Evolutionary conservation across 169 alveolate species (phyloP).

Genomic region (Theileria annulata): DNA sequence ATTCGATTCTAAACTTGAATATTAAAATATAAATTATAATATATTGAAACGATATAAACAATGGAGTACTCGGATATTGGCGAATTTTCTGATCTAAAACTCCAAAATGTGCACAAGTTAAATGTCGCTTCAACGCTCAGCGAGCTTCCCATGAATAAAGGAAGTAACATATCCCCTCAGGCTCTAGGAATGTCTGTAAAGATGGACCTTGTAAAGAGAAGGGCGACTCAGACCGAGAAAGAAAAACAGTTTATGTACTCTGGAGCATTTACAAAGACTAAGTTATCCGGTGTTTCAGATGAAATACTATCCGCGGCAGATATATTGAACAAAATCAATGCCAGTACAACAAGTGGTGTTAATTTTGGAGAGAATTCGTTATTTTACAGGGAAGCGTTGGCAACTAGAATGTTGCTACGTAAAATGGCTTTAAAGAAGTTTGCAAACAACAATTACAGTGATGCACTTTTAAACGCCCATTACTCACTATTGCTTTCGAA

Average conservation of each 20-base stretch:
- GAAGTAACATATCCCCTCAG: slow-evolving; percentile 59
- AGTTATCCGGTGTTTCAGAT: slow-evolving; percentile 27
- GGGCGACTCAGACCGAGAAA: slow-evolving; percentile 53
- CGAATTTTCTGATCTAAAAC: slow-evolving; percentile 29
- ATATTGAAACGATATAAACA: not conserved
- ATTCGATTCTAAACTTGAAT: not conserved
- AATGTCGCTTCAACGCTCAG: slow-evolving; percentile 42
- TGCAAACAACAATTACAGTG: slow-evolving; percentile 54
- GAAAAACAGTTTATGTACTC: slow-evolving; percentile 55
- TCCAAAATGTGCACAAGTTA: slow-evolving; percentile 34
- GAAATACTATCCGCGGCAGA: slow-evolving; percentile 53
- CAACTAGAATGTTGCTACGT: slow-evolving; percentile 63
- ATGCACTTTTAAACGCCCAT: slow-evolving; percentile 62
- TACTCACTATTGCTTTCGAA: slow-evolving; percentile 62
- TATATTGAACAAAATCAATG: slow-evolving; percentile 51
- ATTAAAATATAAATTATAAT: not conserved
- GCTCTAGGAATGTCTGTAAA: slow-evolving; percentile 66
- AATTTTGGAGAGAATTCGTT: not conserved
- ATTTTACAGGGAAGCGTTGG: slow-evolving; percentile 65
- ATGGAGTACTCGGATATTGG: slow-evolving; percentile 64
- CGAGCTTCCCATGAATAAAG: slow-evolving; percentile 60
- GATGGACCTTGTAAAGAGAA: slow-evolving; percentile 61
- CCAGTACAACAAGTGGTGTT: slow-evolving; percentile 19
- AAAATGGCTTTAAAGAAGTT: slow-evolving; percentile 58
- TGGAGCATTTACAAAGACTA: slow-evolving; percentile 18